Evolutionary conservation across 257 asterid species (phyloP), one percentile per base, ranked within the genome.

Genomic region (Capsicum baccatum): DNA sequence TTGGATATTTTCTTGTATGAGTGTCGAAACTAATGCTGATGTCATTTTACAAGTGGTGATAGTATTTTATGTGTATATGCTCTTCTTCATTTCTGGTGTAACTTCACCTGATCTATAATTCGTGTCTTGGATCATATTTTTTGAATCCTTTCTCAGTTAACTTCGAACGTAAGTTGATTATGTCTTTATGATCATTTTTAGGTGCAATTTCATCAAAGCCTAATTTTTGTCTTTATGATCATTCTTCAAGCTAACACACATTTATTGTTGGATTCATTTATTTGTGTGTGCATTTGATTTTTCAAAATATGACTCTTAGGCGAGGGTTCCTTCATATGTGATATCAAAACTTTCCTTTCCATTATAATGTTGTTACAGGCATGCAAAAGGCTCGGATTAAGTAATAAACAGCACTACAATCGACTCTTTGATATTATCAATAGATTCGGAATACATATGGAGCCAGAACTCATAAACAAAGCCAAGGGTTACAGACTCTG

Each of bases 381-480:
- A 52, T 92, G 91, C 83, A 87, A 85, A 90, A 90, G 98, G 92
- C 97, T 96, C 84, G 97, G 99, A 26, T 74, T 96, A 82, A 86
- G 92, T 88, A 86, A 81, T 73, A 96, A 93, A 93, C 93, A 90
- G 88, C 92, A 92, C 91, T 94, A 91, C 85, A 91, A 81, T 76
- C 89, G 97, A 78, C 90, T 91, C 81, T 87, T 88, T 78, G 86
- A 90, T 85, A 81, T 92, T 92, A 86, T 89, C 70, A 79, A 92
- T 81, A 93, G 94, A 86, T 92, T 90, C 84, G 97, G 97, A 67
- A 84, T 96, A 88, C 97, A 90, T 85, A 73, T 90, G 83, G 85
- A 90, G 89, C 89, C 89, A 76, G 98, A 96, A 91, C 89, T 88
- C 89, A 89, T 80, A 68, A 88, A 91, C 56, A 94, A 86, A 90